Evolutionary conservation across 164 flowering plant species (phyloP).

Genomic region (Akebia trifoliata): DNA sequence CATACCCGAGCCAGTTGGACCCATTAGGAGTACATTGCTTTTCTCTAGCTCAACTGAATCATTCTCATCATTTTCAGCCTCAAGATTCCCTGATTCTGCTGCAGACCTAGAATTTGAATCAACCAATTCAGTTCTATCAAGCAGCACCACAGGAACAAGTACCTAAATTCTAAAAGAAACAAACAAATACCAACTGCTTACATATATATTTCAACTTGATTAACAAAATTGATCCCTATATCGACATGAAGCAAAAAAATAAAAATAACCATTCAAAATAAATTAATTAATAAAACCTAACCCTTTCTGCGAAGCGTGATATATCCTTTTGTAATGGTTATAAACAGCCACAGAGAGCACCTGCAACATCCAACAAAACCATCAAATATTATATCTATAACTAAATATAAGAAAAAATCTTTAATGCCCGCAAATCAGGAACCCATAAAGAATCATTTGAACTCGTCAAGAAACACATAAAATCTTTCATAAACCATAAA

Average conservation of each 20-base stretch:
- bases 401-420: no score
- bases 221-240: no score
- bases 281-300: slow-evolving; percentile 27
- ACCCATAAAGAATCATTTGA: not conserved
- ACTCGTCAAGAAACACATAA: no score
- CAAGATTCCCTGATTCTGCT: slow-evolving; percentile 39
- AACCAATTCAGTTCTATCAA: slow-evolving; percentile 20
- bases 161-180: slow-evolving; percentile 4
- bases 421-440: not conserved
- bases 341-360: slow-evolving; percentile 96
- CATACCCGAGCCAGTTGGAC: slow-evolving; percentile 98
- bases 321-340: slow-evolving; percentile 90
- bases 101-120: slow-evolving; percentile 53
- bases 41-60: slow-evolving; percentile 83
- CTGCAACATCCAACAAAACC: slow-evolving; percentile 53
- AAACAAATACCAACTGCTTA: not conserved
- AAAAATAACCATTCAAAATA: no score
- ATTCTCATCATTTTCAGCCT: slow-evolving; percentile 50
- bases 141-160: not conserved
- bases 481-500: no score
- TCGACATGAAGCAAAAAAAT: no score
- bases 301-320: slow-evolving; percentile 70
- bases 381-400: no score
- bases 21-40: slow-evolving; percentile 97
- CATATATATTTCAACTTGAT: not conserved